phyloP scores from a whole-genome alignment of 1,284 basidiomycete species.

The Ganoderma sinense region DNA sequence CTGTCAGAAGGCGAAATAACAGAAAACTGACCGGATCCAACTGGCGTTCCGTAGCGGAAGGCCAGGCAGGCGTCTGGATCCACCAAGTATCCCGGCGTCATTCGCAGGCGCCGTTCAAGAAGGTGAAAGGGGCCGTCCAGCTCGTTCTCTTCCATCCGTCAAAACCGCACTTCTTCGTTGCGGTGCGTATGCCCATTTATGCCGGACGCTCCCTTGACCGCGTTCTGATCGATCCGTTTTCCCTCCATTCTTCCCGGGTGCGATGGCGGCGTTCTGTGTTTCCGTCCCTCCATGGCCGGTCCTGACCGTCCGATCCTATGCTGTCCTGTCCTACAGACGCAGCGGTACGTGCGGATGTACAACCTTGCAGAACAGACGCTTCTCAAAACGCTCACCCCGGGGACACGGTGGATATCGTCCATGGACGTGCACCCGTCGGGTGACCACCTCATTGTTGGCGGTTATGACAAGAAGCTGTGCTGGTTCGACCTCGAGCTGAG shows the following conservation, averaged over 20 bases:
- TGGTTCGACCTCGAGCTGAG: slow-evolving; percentile 99
- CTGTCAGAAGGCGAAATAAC: slow-evolving; percentile 1
- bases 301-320: not conserved
- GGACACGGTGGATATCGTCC: slow-evolving; percentile 96
- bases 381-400: slow-evolving; percentile 91
- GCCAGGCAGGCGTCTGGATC: slow-evolving; percentile 86
- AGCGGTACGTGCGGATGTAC: slow-evolving; percentile 96
- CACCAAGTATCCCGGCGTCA: slow-evolving; percentile 94
- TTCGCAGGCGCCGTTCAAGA: slow-evolving; percentile 97
- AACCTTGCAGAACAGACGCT: slow-evolving; percentile 94
- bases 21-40: not conserved
- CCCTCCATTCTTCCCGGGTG: slow-evolving; percentile 2
- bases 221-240: slow-evolving; percentile 4
- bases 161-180: slow-evolving; percentile 97
- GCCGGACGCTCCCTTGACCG: not conserved
- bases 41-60: slow-evolving; percentile 49
- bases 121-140: slow-evolving; percentile 91
- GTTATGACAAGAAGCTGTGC: slow-evolving; percentile 96
- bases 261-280: slow-evolving; percentile 5
- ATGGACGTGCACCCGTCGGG: slow-evolving; percentile 97
- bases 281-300: not conserved
- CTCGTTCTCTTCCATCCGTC: slow-evolving; percentile 93
- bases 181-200: slow-evolving; percentile 60
- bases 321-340: slow-evolving; percentile 65
- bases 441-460: slow-evolving; percentile 96